Evolutionary conservation across 805 yeast species (phyloP), one percentile per base, ranked within the genome.

Genomic region (Lachancea dasiensis): DNA sequence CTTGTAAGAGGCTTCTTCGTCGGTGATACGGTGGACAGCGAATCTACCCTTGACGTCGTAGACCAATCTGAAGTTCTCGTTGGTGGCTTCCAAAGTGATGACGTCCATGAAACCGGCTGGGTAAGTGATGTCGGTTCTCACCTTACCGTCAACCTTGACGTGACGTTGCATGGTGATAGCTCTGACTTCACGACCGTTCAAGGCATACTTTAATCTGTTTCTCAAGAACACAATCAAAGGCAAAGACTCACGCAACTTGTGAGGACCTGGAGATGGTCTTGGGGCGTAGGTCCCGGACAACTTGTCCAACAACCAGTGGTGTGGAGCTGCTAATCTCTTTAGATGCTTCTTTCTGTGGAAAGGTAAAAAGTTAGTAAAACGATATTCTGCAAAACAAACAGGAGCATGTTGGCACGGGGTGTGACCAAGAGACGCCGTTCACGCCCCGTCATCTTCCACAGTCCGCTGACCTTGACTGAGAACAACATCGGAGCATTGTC

Each of bases 231-330:
- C 90, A 65, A 90, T 79, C 73, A 89, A 81, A 68, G 97, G 97
- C 67, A 89, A 82, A 50, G 95, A 89, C 77, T 89, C 97, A 73
- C 97, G 82, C 69, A 89, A 80, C 75, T 90, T 92, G 80, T 90
- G 98, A 70, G 98, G 98, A 79, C 98, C 98, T 61, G 95, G 82
- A 52, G 97, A 87, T 68, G 97, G 95, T 78, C 97, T 87, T 77
- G 98, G 98, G 54, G 98, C 98, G 72, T 92, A 92, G 67, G 86
- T 78, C 70, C 99, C 99, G 68, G 97, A 85, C 77, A 92, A 79
- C 78, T 92, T 92, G 94, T 94, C 98, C 79, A 92, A 86, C 94
- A 92, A 85, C 98, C 98, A 92, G 83, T 92, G 98, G 79, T 89
- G 83, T 80, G 99, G 99, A 72, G 98, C 98, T 72, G 97, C 96